phyloP scores from a whole-genome alignment of 2,329 filamentous ascomycete genomes.

The Xylaria sp. region DNA sequence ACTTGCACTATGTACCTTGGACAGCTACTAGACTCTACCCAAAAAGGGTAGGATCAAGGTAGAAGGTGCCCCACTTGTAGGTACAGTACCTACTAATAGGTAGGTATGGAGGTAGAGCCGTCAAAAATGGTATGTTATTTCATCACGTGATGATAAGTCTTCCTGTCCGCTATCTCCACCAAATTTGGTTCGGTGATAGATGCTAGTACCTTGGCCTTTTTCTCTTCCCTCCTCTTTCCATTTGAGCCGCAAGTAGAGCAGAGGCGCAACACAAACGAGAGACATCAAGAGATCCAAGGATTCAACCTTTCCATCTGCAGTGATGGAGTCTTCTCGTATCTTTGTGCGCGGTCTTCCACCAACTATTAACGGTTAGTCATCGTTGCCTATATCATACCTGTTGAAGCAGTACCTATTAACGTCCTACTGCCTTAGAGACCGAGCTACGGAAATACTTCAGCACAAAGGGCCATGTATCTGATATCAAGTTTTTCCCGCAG shows the following conservation, averaged over 20 bases:
- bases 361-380: conserved; percentile 69
- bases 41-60: too few relatives aligned
- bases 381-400: neutral
- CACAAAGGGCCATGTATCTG: conserved; percentile 76
- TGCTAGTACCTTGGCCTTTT: neutral
- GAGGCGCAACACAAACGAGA: neutral
- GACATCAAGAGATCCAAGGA: neutral
- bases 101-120: too few relatives aligned
- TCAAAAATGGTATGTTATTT: too few relatives aligned
- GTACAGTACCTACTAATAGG: too few relatives aligned
- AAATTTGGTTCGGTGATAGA: neutral
- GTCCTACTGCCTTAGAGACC: conserved; percentile 14
- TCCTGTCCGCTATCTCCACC: conserved; percentile 5
- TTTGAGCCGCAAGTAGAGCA: conserved; percentile 6
- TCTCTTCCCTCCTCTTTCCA: conserved; percentile 5
- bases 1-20: too few relatives aligned
- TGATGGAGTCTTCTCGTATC: conserved; percentile 65
- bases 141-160: conserved; percentile 31
- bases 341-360: conserved; percentile 87
- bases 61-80: too few relatives aligned
- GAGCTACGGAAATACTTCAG: conserved; percentile 74
- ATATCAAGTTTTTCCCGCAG: conserved; percentile 88
- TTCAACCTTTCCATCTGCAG: neutral
- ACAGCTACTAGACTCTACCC: too few relatives aligned
- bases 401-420: conserved; percentile 10